Base-by-base conservation (phyloP, 768 basidiomycete genomes). In the Collybia sordida region DNA sequence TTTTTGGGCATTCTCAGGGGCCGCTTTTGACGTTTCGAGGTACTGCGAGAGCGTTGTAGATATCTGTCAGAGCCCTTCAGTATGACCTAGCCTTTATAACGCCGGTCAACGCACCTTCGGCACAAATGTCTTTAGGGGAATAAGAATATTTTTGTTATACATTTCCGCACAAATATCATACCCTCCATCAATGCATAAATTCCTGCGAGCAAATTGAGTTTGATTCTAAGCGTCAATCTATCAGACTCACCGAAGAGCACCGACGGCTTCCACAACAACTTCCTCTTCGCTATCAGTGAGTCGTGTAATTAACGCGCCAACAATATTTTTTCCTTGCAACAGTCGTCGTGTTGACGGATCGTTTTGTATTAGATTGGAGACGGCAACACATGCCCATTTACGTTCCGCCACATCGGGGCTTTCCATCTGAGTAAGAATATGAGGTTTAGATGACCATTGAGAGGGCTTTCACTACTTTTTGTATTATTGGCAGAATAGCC, bases 131-230 rank as follows among this genome's bases (percentile, higher is more conserved):
- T 76, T 83, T 50, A 93, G 67, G 2, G 90, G 90, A 5, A 84
- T 78, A 43, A 97, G 73, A 39, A 97, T 85, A 57, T 90, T 91
- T 72, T 97, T 97, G 67, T 98, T 97, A 71, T 88, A 95, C 91
- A 98, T 95, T 67, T 97, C 93, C 1, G 89, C 92, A 59, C 94
- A 95, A 41, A 97, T 89, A 56, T 97, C 93, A 63, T 91, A 90
- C 45, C 95, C 95, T 14, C 94, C 95, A 62, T 98, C 95, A 60
- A 98, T 86, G 60, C 92, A 93, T 12, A 98, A 69, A 71, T 97
- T 98, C 54, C 94, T 97, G 60, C 9, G 18, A 21, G 49, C 31
- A 27, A 46, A n/a, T 42, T 39, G 49, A 47, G 23, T 14, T 21
- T 15, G 1, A 4, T 25, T 22, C 23, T 23, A 25, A 27, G 31